Evolutionary conservation across 1,139 yeast species (phyloP), one percentile per base, ranked within the genome.

Genomic region (Yamadazyma buinensis): DNA sequence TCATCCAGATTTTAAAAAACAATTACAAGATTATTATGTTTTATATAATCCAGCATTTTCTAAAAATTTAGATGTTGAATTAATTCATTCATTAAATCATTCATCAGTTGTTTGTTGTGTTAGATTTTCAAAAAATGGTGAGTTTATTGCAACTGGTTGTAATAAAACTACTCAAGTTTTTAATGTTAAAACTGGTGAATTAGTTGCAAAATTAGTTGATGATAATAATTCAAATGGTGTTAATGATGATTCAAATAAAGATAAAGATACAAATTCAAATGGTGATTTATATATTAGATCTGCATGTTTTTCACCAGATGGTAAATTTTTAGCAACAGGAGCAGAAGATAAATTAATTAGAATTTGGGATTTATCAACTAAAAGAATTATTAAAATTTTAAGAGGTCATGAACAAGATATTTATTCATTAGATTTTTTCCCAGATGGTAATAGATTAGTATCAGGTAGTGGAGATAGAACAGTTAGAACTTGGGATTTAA

Each of bases 351-450:
- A 87, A 62, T 80, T 87, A 55, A 92, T 92, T 51, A 78, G 98
- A 61, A 90, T 92, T 54, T 92, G 98, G 98, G 97, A 92, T 59
- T 78, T 92, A 57, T 76, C 84, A 35, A 79, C 94, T 26, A 80
- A 90, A 61, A 80, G 92, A 54, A 86, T 92, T 52, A 82, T 86
- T 42, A 86, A 87, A 67, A 80, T 87, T 43, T 77, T 92, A 60
- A 77, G 84, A 46, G 98, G 98, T 35, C 98, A 92, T 58, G 97
- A 90, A 61, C 98, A 92, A 65, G 98, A 92, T 64, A 90, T 92
- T 50, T 92, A 92, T 63, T 90, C 97, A 7, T 73, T 92, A 49
- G 97, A 90, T 64, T 92, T 86, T 60, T 86, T 94, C 77, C 94
- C 95, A 37, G 92, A 88, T 52, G 98, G 98, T 37, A 80, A 88